Evolutionary conservation across 176 grass and related monocot genomes (phyloP), one percentile per base, ranked within the genome.

Genomic region (Otatea glauca): DNA sequence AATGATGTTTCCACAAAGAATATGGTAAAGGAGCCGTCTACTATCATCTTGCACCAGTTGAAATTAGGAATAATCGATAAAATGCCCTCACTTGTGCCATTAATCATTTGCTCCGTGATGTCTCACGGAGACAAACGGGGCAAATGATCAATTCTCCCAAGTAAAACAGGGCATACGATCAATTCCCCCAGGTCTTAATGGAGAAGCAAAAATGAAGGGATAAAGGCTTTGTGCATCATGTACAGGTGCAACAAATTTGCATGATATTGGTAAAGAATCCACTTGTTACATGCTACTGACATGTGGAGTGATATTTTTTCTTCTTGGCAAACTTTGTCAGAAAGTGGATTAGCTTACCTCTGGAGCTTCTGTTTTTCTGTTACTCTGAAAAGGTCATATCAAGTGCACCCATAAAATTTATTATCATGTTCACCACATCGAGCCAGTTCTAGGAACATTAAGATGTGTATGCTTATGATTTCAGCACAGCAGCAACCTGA

Each of bases 371-470:
- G 18, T 60, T 72, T 72, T 76, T 32, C 3, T 41, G 21, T 41
- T 61, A 61, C 75, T 35, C 24, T 74, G 9, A 15, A 47, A 64
- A 29, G 18, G 24, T 25, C 47, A 24, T 48, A 68, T 56, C 48
- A 8, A 41, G 29, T 63, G 4, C 48, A 55, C 13, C 0, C 5
- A 47, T 34, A 66, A 45, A 12, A 59, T 47, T 49, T 20, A 61
- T 41, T 77, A 42, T 20, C 38, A 55, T 6, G 18, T 7, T 56
- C 24, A 72, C 41, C 23, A 21, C 9, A n/a, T 0, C 13, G 53
- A 21, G 38, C 39, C 67, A 60, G 23, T 23, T 82, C 67, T 41
- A 76, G 21, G 35, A 41, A 76, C 51, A 62, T 43, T 77, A 23
- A 29, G 11, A 63, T 27, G 24, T 29, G 4, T 34, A 34, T 65